Conservation (phyloP, 257 asterid species). For the Agastache rugosa region DNA sequence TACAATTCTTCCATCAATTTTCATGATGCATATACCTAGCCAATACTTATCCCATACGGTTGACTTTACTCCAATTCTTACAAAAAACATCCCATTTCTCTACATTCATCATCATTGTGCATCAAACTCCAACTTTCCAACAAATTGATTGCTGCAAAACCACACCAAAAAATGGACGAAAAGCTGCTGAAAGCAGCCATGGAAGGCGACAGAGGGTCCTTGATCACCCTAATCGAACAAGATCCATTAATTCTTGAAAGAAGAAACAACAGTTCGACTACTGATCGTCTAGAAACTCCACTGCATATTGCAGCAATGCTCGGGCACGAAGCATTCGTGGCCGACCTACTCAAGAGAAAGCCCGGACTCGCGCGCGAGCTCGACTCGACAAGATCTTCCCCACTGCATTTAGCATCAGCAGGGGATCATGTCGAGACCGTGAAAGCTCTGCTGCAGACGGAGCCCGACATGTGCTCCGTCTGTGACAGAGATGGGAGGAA, state of each 20-base stretch:
- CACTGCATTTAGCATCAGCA: slow-evolving; percentile 49
- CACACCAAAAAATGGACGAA: slow-evolving; percentile 26
- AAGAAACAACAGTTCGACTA: background rate
- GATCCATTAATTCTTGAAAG: slow-evolving; percentile 41
- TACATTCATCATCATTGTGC: too few relatives aligned
- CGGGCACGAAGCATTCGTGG: slow-evolving; percentile 35
- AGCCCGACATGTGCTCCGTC: slow-evolving; percentile 39
- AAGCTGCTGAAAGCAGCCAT: slow-evolving; percentile 37
- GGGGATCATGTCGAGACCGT: slow-evolving; percentile 43
- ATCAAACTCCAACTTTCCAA: too few relatives aligned
- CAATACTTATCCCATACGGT: too few relatives aligned
- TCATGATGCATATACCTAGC: too few relatives aligned
- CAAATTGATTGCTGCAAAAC: too few relatives aligned
- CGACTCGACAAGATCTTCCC: slow-evolving; percentile 39
- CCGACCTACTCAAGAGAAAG: slow-evolving; percentile 32
- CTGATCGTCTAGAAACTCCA: slow-evolving; percentile 44
- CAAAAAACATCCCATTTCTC: too few relatives aligned
- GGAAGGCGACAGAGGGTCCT: slow-evolving; percentile 30
- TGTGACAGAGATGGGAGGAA: slow-evolving; percentile 47
- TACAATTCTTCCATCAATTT: too few relatives aligned
- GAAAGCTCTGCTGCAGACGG: slow-evolving; percentile 12
- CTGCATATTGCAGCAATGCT: slow-evolving; percentile 51
- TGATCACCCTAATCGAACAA: slow-evolving; percentile 20
- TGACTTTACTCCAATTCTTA: too few relatives aligned
- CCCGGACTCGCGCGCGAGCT: slow-evolving; percentile 40